A percentile compares a stretch with the other conserved stretches of the same genome.
Evolutionary conservation across 768 basidiomycete species (phyloP).

Genomic region (Auricularia sp.): DNA sequence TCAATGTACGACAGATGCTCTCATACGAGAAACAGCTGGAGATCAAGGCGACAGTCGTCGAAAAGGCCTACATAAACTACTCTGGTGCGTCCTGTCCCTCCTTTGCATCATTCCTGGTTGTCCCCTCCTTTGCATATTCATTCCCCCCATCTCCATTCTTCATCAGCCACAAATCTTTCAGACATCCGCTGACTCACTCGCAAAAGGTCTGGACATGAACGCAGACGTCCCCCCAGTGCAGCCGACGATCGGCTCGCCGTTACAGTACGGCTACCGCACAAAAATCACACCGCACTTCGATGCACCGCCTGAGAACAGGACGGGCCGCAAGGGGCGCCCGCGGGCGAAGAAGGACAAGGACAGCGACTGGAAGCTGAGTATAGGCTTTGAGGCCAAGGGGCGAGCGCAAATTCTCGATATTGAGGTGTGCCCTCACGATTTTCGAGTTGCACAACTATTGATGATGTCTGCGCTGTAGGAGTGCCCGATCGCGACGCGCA

Average conservation of each 20-base stretch:
- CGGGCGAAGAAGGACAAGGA: constrained; percentile 8
- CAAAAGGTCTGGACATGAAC: constrained; percentile 14
- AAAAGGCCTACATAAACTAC: constrained; percentile 74
- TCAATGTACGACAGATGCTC: constrained; percentile 51
- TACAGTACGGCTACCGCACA: constrained; percentile 87
- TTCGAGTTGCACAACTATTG: background rate
- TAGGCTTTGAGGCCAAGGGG: constrained; percentile 82
- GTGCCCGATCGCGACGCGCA: constrained; percentile 80
- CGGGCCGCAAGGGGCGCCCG: background rate
- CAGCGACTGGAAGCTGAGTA: constrained; percentile 52
- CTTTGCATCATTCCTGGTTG: too few relatives aligned
- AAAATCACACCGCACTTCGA: constrained; percentile 98
- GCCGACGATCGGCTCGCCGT: constrained; percentile 74
- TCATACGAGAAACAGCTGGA: constrained; percentile 79
- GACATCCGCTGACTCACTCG: background rate
- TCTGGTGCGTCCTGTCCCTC: constrained; percentile 32
- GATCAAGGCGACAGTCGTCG: constrained; percentile 76
- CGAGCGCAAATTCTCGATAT: constrained; percentile 75
- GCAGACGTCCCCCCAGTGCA: constrained; percentile 52
- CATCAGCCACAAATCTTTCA: too few relatives aligned
- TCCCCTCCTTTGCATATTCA: background rate
- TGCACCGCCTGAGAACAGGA: constrained; percentile 41
- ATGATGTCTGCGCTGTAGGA: constrained; percentile 38
- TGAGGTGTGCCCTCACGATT: constrained; percentile 44
- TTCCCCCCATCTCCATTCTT: background rate